phyloP scores from a whole-genome alignment of 768 basidiomycete genomes.

The Phanerodontia chrysosporium region DNA sequence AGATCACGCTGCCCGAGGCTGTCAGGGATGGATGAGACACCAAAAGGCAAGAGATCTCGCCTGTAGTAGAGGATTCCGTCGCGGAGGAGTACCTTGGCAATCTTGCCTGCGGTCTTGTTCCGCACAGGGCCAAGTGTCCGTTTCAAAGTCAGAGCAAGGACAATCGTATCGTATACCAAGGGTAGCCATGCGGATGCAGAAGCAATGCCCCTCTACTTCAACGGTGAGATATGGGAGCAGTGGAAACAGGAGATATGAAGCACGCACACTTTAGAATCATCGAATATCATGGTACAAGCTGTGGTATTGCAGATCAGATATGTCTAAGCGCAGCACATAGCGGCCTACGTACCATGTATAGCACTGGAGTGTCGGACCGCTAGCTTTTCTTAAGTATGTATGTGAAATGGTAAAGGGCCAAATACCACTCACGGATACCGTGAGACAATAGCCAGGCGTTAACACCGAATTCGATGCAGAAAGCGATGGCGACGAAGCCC shows the following conservation, averaged over 20 bases:
- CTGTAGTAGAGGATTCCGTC: slow-evolving; percentile 35
- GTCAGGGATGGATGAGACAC: background rate
- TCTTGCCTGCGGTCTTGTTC: slow-evolving; percentile 15
- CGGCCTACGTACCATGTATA: slow-evolving; percentile 17
- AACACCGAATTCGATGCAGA: slow-evolving; percentile 40
- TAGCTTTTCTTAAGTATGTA: slow-evolving; percentile 1
- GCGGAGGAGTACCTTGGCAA: slow-evolving; percentile 24
- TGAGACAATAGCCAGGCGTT: slow-evolving; percentile 52
- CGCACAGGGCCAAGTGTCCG: slow-evolving; percentile 24
- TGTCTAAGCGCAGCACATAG: background rate
- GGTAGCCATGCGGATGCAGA: slow-evolving; percentile 39
- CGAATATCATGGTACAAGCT: slow-evolving; percentile 42
- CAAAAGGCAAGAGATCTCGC: slow-evolving; percentile 16
- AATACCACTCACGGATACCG: slow-evolving; percentile 40
- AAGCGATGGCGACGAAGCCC: slow-evolving; percentile 28
- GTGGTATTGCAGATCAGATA: background rate
- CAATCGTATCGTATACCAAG: slow-evolving; percentile 34
- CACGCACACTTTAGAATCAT: slow-evolving; percentile 20
- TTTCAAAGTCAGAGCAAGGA: slow-evolving; percentile 31
- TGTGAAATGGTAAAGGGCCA: background rate
- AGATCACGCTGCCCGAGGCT: slow-evolving; percentile 30
- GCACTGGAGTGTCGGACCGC: slow-evolving; percentile 12
- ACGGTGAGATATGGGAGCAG: background rate
- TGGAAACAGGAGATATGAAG: background rate
- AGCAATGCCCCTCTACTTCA: slow-evolving; percentile 12